Evolutionary conservation across 345 rosid genomes (phyloP).

Genomic region (Corchorus capsularis): DNA sequence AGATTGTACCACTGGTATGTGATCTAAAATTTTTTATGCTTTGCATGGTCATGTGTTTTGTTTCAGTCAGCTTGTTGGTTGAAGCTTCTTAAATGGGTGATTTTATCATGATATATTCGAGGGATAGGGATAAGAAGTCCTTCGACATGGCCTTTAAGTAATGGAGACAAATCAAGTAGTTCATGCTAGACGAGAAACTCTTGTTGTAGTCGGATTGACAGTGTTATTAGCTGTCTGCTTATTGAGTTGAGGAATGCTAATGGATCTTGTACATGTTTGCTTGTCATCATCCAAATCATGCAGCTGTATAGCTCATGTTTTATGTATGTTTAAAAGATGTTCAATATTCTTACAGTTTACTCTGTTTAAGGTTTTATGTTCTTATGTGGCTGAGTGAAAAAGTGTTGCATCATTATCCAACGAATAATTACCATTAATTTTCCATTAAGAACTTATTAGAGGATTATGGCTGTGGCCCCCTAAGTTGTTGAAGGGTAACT

Average conservation of each 20-base stretch:
- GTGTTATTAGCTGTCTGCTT: not conserved
- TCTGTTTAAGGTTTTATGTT: too few species aligned
- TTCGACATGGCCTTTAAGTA: not conserved
- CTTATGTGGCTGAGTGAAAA: too few species aligned
- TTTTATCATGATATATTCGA: not conserved
- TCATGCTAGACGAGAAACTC: not conserved
- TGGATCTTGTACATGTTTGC: not conserved
- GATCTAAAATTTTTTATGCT: not conserved
- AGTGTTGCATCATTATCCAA: too few species aligned
- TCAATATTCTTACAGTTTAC: too few species aligned
- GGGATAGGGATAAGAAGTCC: not conserved
- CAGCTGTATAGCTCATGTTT: not conserved
- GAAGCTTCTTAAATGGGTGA: not conserved
- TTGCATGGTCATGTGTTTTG: not conserved
- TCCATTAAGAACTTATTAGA: too few species aligned
- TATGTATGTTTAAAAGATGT: too few species aligned
- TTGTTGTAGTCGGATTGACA: not conserved
- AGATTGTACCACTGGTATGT: not conserved
- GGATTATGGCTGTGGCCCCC: too few species aligned
- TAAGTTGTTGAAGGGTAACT: not conserved
- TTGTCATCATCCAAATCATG: not conserved
- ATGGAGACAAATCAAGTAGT: not conserved
- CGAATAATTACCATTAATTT: too few species aligned
- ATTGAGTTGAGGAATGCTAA: not conserved
- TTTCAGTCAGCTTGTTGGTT: not conserved